Base-by-base conservation (phyloP, 768 basidiomycete species). In the Tubosaeta sp. region DNA sequence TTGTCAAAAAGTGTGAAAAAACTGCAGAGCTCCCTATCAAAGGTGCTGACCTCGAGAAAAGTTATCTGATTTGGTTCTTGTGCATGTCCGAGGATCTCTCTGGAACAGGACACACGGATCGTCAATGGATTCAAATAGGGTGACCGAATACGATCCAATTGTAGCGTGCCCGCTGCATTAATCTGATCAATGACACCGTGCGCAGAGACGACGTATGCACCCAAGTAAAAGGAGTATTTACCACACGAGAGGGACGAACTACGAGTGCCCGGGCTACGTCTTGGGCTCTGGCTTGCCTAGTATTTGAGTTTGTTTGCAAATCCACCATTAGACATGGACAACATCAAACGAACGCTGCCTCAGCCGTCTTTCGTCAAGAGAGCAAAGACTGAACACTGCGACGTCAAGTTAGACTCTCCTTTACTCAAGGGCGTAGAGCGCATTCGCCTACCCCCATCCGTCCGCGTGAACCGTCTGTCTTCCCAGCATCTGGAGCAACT, bases 61-160 rank as follows among this genome's bases (percentile, higher is more conserved):
- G 69, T 60, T 16, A 73, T 54, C 49, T 73, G 73, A 31, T 64
- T 51, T 44, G 63, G 61, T 44, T 73, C 69, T 31, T 75, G 68
- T 11, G 63, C 66, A 51, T 76, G 75, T 7, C 68, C 75, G 0
- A 24, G 62, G 49, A 3, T 58, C 58, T 46, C 62, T 57, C 7
- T 62, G 51, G 6, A 48, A 47, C 30, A 77, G 38, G 8, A 74
- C 43, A 49, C 76, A 78, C 6, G 73, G 72, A 51, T 77, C 78
- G 27, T 78, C 73, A 21, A 79, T 61, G 19, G 57, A 56, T 29
- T 71, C 74, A 32, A 52, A 44, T 50, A 19, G 30, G 64, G 62
- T n/a, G 56, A 59, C 42, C 55, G 64, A 50, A 60, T 35, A n/a
- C 46, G 43, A 48, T 45, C 43, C 29, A 56, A 55, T 43, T 62